phyloP scores from a whole-genome alignment of 352 stramenopile genomes.

The Globisporangium cylindrosporum region DNA sequence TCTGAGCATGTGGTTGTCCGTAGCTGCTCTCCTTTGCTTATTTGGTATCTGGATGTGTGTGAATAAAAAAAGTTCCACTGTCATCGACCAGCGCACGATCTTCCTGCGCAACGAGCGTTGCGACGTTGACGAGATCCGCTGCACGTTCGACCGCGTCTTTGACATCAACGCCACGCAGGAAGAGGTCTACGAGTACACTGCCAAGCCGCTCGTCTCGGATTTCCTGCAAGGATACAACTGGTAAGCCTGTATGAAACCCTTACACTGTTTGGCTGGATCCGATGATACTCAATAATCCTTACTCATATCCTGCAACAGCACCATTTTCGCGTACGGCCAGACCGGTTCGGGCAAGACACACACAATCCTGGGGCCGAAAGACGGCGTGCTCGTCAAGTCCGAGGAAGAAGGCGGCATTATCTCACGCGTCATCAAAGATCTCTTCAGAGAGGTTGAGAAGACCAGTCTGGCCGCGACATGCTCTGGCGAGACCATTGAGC shows the following conservation, averaged over 20 bases:
- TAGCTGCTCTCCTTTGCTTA: neutral
- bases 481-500: conserved; percentile 28
- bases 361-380: conserved; percentile 68
- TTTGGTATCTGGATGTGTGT: neutral
- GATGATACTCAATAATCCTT: neutral
- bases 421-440: conserved; percentile 48
- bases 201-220: conserved; percentile 59
- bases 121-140: conserved; percentile 74
- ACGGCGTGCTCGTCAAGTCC: conserved; percentile 50
- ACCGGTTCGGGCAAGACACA: conserved; percentile 61
- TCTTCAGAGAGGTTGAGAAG: conserved; percentile 37
- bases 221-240: conserved; percentile 79
- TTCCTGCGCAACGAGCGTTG: conserved; percentile 64
- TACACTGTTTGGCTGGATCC: neutral
- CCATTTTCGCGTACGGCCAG: conserved; percentile 56
- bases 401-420: conserved; percentile 70
- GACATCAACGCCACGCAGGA: conserved; percentile 50
- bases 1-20: neutral
- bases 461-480: conserved; percentile 14
- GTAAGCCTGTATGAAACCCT: conserved; percentile 16
- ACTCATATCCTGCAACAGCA: conserved; percentile 19
- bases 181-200: conserved; percentile 69
- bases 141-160: conserved; percentile 74
- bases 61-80: conserved; percentile 37
- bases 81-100: conserved; percentile 53